A percentile compares a stretch with the other conserved stretches of the same genome.
Conservation (phyloP, 306 rosid genomes). For the Arachis stenosperma region DNA sequence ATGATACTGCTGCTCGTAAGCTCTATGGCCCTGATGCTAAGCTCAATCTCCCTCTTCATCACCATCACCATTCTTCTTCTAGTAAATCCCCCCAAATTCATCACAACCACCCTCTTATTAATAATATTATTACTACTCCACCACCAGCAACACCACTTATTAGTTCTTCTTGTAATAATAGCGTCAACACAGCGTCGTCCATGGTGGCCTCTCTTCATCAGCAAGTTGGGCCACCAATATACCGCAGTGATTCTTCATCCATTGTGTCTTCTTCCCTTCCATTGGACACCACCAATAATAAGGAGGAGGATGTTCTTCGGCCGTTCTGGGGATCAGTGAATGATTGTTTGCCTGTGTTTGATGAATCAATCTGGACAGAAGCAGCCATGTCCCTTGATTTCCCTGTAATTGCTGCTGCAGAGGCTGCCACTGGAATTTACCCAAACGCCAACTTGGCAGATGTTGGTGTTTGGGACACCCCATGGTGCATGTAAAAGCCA, state of each 20-base stretch:
- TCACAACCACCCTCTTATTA: conserved; percentile 6
- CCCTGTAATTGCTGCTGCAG: conserved; percentile 51
- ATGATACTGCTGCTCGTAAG: conserved; percentile 76
- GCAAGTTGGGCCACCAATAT: conserved; percentile 35
- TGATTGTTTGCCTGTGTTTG: conserved; percentile 45
- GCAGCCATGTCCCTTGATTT: conserved; percentile 71
- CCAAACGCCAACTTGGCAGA: conserved; percentile 41
- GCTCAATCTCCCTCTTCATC: conserved; percentile 67
- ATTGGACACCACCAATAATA: not conserved
- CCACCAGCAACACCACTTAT: not conserved
- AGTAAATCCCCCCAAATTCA: conserved; percentile 11
- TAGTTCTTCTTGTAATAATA: not conserved
- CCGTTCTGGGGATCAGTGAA: conserved; percentile 53
- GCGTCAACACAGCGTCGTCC: not conserved
- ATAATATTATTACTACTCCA: conserved; percentile 2
- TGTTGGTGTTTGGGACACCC: conserved; percentile 53
- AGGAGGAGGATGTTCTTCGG: conserved; percentile 33
- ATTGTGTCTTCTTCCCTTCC: conserved; percentile 37
- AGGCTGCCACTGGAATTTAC: conserved; percentile 15
- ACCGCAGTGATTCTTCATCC: conserved; percentile 9
- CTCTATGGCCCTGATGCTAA: conserved; percentile 82
- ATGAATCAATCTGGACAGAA: conserved; percentile 76
- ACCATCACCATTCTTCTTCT: conserved; percentile 18
- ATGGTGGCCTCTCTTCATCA: conserved; percentile 26
- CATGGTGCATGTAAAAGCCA: conserved; percentile 59